Base-by-base conservation (phyloP, 2,329 filamentous ascomycete species). In the Aspergillus sp. region DNA sequence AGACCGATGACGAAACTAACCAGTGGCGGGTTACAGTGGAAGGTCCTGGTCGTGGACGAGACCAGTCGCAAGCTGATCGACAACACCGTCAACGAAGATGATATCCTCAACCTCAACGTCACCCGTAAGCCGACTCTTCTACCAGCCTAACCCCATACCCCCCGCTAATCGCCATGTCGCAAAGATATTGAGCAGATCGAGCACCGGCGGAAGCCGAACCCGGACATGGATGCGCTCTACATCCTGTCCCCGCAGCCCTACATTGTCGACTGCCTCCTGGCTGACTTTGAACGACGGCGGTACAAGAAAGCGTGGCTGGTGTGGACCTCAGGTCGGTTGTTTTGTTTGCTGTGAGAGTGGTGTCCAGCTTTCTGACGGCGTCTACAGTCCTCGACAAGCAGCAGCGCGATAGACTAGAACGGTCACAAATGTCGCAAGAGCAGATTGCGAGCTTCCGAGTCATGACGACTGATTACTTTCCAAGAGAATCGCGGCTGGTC, bases 41-140 rank as follows among this genome's bases (percentile, higher is more conserved):
- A 97, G 83, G 89, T 97, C 61, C 78, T 99, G 62, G 87, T 99
- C 49, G 80, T 97, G 65, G 94, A 99, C 75, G 86, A 89, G 62
- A 81, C 79, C 52, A 92, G 90, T 70, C 87, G 87, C 71, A 92
- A 88, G 72, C 83, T 99, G 64, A 82, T 99, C 64, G 88, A 96
- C 75, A 96, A 93, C 79, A 88, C 90, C 44, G 84, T 93, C 70
- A 93, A 91, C 66, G 89, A 97, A 78, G 93, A 99, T 83, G 91
- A 97, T 67, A 95, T 99, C 61, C 87, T 99, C 75, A 95, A 96
- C 71, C 86, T 91, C 75, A 96, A 96, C 71, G 89, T 99, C 73
- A 93, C 92, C 62, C 96, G 92, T 96, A 81, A 70, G 87, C 64
- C 25, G 20, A 43, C 34, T 16, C 47, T 25, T 17, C 21, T 40